Base-by-base conservation (phyloP, 495 filamentous ascomycete species). In the Daldinia caldariorum region DNA sequence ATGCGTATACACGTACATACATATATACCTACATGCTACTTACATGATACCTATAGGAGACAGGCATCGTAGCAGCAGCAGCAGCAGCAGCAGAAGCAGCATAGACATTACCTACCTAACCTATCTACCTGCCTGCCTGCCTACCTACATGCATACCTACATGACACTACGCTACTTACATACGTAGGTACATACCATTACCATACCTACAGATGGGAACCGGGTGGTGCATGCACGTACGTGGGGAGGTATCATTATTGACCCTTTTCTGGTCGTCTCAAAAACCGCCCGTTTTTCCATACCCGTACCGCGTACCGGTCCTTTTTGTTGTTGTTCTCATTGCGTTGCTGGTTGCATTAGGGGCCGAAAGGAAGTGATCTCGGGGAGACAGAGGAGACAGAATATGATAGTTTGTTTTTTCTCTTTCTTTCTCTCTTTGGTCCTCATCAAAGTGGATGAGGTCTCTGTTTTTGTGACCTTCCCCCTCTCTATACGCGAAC, bases 321-420 rank as follows among this genome's bases (percentile, higher is more conserved):
- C 63, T 65, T 73, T 26, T 26, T 26, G 26, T 26, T 65, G 57
- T 57, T 71, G 74, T 71, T 75, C 74, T 76, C 71, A 74, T 78
- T 77, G 75, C 73, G 77, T 75, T 47, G 72, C 58, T 61, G 62
- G 62, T 68, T 85, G 85, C 84, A 85, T 86, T 84, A 86, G 85
- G 79, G 81, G 84, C 83, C 81, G 81, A 76, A 72, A 78, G 69
- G 26, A 53, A 77, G 78, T 74, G 74, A 83, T 82, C 80, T 82
- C 69, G 73, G 77, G 76, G 37, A 39, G 14, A 35, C 2, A 35
- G 34, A 35, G 34, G 34, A 34, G 32, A 34, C 4, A 34, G 32
- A 34, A 35, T 35, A 75, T 74, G 72, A 69, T 63, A 74, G 70
- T 66, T 69, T 72, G 62, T 72, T 72, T 68, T 56, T 71, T 66